Percentiles rank a stretch among this genome's conserved stretches.
These are phyloP conservation scores for Pseudogymnoascus sp. DNA, from an alignment of 2,329 filamentous ascomycete genomes.

Conservation along the genomic window DNA sequence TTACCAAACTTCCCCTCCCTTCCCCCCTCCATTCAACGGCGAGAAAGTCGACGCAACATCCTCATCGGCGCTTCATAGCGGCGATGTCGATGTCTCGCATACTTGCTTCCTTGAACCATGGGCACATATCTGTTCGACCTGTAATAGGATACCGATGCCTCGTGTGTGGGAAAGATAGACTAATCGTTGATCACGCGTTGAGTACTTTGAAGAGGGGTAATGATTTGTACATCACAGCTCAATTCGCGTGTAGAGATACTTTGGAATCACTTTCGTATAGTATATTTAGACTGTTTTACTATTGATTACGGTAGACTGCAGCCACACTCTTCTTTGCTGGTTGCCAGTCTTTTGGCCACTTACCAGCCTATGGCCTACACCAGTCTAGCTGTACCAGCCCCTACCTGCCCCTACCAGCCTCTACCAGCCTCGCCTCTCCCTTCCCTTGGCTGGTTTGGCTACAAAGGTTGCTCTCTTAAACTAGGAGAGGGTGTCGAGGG, in stretches of 20 bases:
- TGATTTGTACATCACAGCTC: not conserved
- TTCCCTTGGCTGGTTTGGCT: not conserved
- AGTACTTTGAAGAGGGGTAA: slow-evolving; percentile 7
- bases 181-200: slow-evolving; percentile 7
- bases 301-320: not conserved
- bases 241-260: not conserved
- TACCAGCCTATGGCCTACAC: not conserved
- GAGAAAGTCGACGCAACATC: not conserved
- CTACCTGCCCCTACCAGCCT: too few species aligned
- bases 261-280: not conserved
- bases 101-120: not conserved
- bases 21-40: not conserved
- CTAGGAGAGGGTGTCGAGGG: not conserved
- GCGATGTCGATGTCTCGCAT: not conserved
- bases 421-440: not conserved
- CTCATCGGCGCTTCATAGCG: not conserved
- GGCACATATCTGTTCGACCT: not conserved
- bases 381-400: not conserved
- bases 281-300: not conserved
- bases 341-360: not conserved
- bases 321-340: not conserved
- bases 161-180: not conserved
- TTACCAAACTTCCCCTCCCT: too few species aligned
- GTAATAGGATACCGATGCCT: not conserved
- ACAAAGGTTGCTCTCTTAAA: not conserved